phyloP scores from a whole-genome alignment of 2,329 filamentous ascomycete genomes.

The Cyphellophora europaea region DNA sequence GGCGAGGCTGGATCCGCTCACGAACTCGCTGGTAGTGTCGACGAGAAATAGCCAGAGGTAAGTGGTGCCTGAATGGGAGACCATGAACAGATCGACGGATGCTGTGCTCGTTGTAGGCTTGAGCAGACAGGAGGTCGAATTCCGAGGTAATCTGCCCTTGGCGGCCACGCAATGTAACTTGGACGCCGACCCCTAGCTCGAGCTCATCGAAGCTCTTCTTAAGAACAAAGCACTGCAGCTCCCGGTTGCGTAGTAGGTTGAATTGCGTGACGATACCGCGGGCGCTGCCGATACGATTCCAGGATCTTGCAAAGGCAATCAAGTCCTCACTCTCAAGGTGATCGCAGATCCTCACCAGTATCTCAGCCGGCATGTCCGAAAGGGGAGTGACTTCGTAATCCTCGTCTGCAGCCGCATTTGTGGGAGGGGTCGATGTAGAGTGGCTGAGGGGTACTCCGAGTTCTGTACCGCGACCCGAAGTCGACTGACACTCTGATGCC shows the following conservation, averaged over 20 bases:
- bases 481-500: no score
- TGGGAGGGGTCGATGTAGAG: no score
- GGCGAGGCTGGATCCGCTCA: constrained; percentile 16
- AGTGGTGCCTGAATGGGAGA: constrained; percentile 33
- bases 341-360: constrained; percentile 11
- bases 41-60: constrained; percentile 38
- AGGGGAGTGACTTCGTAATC: background rate
- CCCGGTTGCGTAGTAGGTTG: constrained; percentile 29
- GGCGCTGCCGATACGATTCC: constrained; percentile 25
- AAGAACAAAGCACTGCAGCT: constrained; percentile 39
- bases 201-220: constrained; percentile 31
- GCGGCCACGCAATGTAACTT: constrained; percentile 6
- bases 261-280: constrained; percentile 23
- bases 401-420: no score
- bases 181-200: constrained; percentile 37
- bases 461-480: no score
- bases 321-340: constrained; percentile 25
- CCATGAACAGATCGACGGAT: constrained; percentile 35
- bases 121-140: constrained; percentile 39
- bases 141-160: constrained; percentile 32
- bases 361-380: constrained; percentile 14
- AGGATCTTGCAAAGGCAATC: constrained; percentile 27
- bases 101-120: constrained; percentile 27
- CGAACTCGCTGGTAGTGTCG: constrained; percentile 35
- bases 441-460: no score